Conservation (phyloP, 768 basidiomycete species). For the Pleurotus pulmonarius region DNA sequence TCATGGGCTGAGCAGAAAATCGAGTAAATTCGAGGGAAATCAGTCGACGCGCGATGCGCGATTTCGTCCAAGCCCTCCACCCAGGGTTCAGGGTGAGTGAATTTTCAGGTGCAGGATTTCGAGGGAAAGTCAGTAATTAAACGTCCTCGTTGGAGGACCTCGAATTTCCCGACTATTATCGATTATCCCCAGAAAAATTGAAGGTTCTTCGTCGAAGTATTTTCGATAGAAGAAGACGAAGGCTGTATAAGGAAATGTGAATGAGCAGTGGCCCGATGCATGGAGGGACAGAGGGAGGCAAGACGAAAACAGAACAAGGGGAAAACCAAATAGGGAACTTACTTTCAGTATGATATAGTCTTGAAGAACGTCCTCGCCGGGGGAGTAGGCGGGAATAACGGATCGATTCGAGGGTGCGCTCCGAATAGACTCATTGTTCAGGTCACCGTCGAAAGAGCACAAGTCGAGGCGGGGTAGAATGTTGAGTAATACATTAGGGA, state of each 20-base stretch:
- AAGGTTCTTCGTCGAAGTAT: neutral
- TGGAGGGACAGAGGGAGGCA: neutral
- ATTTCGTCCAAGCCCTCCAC: neutral
- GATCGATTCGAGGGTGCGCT: neutral
- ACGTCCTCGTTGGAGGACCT: neutral
- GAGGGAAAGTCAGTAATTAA: neutral
- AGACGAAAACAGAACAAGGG: neutral
- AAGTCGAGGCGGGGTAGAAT: neutral
- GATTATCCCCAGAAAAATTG: neutral
- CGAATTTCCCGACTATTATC: neutral
- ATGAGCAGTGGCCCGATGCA: neutral
- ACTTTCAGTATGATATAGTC: neutral
- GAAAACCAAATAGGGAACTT: neutral
- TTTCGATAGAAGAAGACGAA: neutral
- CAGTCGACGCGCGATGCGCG: no score
- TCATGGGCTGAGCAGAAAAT: no score
- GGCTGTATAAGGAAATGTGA: conserved; percentile 1
- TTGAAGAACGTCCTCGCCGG: neutral
- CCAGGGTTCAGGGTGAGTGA: neutral
- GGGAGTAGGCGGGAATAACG: neutral
- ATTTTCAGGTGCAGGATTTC: neutral
- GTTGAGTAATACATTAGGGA: neutral
- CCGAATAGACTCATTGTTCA: no score
- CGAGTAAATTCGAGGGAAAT: no score
- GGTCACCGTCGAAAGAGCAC: neutral